Evolutionary conservation across 768 basidiomycete species (phyloP), one percentile per base, ranked within the genome.

Genomic region (Termitomyces sp.): DNA sequence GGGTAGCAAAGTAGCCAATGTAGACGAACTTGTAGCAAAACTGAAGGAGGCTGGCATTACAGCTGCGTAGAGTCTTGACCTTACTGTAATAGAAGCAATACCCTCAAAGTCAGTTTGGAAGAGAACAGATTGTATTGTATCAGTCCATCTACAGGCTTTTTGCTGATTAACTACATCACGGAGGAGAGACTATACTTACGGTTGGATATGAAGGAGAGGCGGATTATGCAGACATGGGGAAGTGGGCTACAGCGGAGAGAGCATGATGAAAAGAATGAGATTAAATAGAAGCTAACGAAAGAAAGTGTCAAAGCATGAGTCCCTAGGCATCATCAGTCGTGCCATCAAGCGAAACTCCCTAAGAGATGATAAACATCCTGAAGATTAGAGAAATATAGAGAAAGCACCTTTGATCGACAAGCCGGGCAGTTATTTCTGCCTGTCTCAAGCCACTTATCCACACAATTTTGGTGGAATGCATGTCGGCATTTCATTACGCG

Each of bases 391-490:
- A 18, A 29, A n/a, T 2, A n/a, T 3, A 37, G 10, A 36, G 48
- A 16, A 66, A 61, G 37, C 53, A 88, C 88, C 77, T 81, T 87
- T 34, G 85, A 79, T 50, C 94, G 86, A 73, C 94, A 97, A 7
- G 92, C 92, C 34, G 94, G 94, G 69, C 94, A 97, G 58, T 92
- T 92, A 65, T 97, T 97, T 56, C 86, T 79, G 3, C 94, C 93
- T 5, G 81, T 84, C 68, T 86, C 81, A 34, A 96, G 75, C 92
- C 94, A 96, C 59, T 79, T 85, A 67, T 97, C 94, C 6, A 97
- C 92, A 63, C 94, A 97, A 22, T 69, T 73, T 65, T 85, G 85
- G 67, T 98, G 94, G 79, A 94, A 98, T n/a, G 83, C 86, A 72
- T 98, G 94, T 61, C 83, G 81, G 71, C 95, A 97, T 5, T 73